These are phyloP conservation scores for Syncephalastrum monosporum DNA, from an alignment of 371 early-diverging fungal genomes.

Conservation along the genomic window DNA sequence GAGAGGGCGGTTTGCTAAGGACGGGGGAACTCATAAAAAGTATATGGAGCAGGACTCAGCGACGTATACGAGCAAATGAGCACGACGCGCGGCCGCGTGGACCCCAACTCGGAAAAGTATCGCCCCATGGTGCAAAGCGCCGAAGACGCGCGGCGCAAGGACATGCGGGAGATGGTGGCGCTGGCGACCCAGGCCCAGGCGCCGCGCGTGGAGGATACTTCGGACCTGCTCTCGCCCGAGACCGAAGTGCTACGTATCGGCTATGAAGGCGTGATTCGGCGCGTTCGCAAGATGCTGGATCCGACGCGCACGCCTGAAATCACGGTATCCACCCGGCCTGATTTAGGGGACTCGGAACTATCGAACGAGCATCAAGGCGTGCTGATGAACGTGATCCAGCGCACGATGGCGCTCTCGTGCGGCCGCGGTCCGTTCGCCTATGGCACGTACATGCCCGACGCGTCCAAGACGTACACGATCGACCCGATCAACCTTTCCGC, in stretches of 20 bases:
- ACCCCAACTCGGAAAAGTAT: no score
- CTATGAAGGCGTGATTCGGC: conserved; percentile 62
- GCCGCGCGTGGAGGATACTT: neutral
- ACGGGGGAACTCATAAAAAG: no score
- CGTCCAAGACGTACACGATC: conserved; percentile 55
- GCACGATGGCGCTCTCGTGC: conserved; percentile 66
- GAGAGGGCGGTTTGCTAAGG: no score
- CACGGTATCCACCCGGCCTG: conserved; percentile 30
- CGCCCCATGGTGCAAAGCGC: no score
- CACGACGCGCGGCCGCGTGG: no score
- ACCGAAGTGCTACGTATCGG: conserved; percentile 59
- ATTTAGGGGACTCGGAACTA: conserved; percentile 49
- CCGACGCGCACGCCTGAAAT: conserved; percentile 42
- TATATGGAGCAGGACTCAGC: neutral
- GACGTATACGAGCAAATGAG: neutral
- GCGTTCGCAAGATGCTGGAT: conserved; percentile 59
- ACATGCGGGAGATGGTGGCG: no score
- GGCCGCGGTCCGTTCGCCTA: conserved; percentile 73
- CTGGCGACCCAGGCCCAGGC: no score
- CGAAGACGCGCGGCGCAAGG: no score
- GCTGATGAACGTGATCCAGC: conserved; percentile 49
- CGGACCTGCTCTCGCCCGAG: conserved; percentile 24
- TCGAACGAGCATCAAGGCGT: conserved; percentile 50
- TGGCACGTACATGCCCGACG: conserved; percentile 55
- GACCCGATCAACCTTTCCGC: conserved; percentile 57